Base-by-base conservation (phyloP, 2,329 filamentous ascomycete species). In the Arachnopeziza araneosa region DNA sequence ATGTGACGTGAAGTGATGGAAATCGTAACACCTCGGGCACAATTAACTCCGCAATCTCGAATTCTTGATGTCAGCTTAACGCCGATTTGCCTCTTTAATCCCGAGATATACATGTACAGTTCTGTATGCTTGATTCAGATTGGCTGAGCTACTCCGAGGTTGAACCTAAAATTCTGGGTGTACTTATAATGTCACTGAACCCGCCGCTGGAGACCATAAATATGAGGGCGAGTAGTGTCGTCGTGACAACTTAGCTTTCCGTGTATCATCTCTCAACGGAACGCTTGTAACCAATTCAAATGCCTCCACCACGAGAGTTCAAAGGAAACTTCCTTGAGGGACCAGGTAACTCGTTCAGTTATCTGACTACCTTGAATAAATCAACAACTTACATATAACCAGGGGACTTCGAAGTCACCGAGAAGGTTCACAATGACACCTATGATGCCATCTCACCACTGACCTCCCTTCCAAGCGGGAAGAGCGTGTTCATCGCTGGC, bases 401-500 rank as follows among this genome's bases (percentile, higher is more conserved):
- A 66, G 63, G 65, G 8, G 66, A 65, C 51, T 67, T 63, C 44
- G 60, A 63, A 21, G 57, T 67, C 10, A 65, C 63, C 14, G 50
- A 32, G 21, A 32, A 24, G 12, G 60, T 68, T 50, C 67, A 78
- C 68, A 70, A 74, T 57, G 77, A 83, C 64, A 84, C 80, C 1
- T 86, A 86, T 68, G 75, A 78, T 0, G 74, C 72, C 60, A 84
- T 69, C 51, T 86, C 68, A 71, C 77, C 60, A 73, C 75, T 19
- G 63, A 67, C 21, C 73, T 52, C 53, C 23, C 50, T 67, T 70
- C 44, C 65, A 78, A 61, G 30, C 56, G 67, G 3, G 73, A 73
- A 75, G 56, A 69, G 70, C 8, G 70, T 78, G 52, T 75, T 87
- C 60, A 78, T 87, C 55, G 83, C 78, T 0, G 84, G 83, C 9